Evolutionary conservation across 345 rosid species (phyloP).

Genomic region (Hibiscus mutabilis): DNA sequence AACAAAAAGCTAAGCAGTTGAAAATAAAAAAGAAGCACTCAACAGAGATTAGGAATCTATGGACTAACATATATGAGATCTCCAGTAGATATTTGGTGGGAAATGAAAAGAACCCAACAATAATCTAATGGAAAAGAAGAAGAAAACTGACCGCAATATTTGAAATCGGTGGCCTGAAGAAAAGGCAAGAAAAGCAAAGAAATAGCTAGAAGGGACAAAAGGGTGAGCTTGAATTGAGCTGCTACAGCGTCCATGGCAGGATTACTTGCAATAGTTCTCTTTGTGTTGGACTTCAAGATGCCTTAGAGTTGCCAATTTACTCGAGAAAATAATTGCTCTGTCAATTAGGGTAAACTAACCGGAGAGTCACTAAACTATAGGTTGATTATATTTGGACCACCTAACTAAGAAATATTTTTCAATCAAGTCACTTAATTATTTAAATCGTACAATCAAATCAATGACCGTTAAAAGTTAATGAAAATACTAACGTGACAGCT

Average conservation of each 20-base stretch:
- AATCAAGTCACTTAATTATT: too few relatives aligned
- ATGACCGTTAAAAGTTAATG: too few relatives aligned
- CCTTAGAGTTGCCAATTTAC: neutral
- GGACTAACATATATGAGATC: neutral
- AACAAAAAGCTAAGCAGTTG: neutral
- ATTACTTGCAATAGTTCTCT: neutral
- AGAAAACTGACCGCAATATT: slow-evolving; percentile 25
- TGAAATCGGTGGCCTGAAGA: slow-evolving; percentile 16
- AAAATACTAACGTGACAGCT: too few relatives aligned
- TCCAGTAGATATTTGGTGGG: neutral
- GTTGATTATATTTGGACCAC: too few relatives aligned
- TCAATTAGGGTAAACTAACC: neutral
- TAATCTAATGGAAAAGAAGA: neutral
- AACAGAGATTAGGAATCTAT: neutral
- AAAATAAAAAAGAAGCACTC: neutral
- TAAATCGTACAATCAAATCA: too few relatives aligned
- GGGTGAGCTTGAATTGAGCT: slow-evolving; percentile 11
- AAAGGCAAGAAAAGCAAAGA: slow-evolving; percentile 16
- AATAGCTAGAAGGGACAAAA: slow-evolving; percentile 9
- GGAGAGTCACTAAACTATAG: too few relatives aligned
- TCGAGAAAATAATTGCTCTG: neutral
- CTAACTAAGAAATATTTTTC: too few relatives aligned
- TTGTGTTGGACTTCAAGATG: neutral
- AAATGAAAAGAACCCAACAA: neutral
- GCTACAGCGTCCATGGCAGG: neutral